Evolutionary conservation across 345 rosid genomes (phyloP).

Genomic region (Salix arbutifolia): DNA sequence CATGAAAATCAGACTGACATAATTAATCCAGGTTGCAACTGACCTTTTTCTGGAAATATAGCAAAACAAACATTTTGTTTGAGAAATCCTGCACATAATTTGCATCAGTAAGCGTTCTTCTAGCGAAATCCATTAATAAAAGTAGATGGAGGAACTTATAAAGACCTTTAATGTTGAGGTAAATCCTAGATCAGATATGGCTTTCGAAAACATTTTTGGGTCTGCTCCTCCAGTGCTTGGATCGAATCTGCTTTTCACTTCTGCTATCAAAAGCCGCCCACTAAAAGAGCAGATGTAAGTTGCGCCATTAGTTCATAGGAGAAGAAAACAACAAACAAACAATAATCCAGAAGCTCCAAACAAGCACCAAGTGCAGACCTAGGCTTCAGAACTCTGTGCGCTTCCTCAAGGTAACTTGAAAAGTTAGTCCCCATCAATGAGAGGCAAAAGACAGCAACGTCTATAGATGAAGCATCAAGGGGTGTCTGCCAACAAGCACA

Average conservation of each 20-base stretch:
- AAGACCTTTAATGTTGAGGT: conserved; percentile 49
- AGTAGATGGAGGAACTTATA: not conserved
- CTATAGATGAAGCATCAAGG: conserved; percentile 62
- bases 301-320: not conserved
- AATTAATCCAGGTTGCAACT: not conserved
- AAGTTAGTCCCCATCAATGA: conserved; percentile 94
- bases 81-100: conserved; percentile 60
- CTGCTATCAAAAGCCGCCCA: conserved; percentile 95
- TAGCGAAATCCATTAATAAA: not conserved
- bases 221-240: conserved; percentile 90
- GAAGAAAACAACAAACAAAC: not conserved
- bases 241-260: conserved; percentile 92
- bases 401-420: conserved; percentile 68
- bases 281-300: conserved; percentile 30
- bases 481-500: conserved; percentile 49
- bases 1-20: not conserved
- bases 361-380: conserved; percentile 38
- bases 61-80: conserved; percentile 79
- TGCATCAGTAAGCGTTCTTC: not conserved
- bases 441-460: conserved; percentile 88
- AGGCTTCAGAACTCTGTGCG: conserved; percentile 83
- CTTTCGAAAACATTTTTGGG: conserved; percentile 62
- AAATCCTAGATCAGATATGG: conserved; percentile 75
- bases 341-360: conserved; percentile 1
- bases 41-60: conserved; percentile 82